A percentile compares a stretch with the other conserved stretches of the same genome.
Conservation (phyloP, 495 filamentous ascomycete genomes). For the Penicillium canariense region DNA sequence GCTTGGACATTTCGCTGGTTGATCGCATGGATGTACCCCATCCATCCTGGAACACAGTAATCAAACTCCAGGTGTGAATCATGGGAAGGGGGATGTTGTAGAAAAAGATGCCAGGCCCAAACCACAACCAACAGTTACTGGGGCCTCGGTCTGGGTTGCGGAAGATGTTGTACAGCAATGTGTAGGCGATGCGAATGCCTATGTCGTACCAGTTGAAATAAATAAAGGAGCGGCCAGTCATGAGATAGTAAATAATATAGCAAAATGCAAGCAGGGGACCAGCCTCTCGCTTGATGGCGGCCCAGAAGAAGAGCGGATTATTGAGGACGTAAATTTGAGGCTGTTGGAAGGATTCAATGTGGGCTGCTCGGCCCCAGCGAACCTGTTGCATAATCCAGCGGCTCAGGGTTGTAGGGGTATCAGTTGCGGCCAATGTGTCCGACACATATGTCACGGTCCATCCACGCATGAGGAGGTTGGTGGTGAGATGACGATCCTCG, state of each 20-base stretch:
- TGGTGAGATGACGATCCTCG: conserved; percentile 36
- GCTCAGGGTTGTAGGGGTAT: conserved; percentile 31
- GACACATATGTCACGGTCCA: conserved; percentile 36
- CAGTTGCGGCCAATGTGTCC: conserved; percentile 32
- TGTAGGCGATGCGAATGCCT: conserved; percentile 24
- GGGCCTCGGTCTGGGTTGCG: conserved; percentile 27
- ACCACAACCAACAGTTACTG: conserved; percentile 22
- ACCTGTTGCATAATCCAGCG: conserved; percentile 37
- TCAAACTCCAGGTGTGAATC: conserved; percentile 33
- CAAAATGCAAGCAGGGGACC: conserved; percentile 26
- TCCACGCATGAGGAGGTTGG: conserved; percentile 31
- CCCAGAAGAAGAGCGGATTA: conserved; percentile 33
- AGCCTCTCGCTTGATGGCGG: conserved; percentile 30
- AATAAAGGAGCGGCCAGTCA: conserved; percentile 26
- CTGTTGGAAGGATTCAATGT: conserved; percentile 37
- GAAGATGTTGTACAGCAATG: conserved; percentile 27
- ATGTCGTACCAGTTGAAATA: conserved; percentile 31
- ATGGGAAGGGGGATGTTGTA: conserved; percentile 33
- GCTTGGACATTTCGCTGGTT: conserved; percentile 16
- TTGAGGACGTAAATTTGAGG: conserved; percentile 31
- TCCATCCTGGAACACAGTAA: conserved; percentile 30
- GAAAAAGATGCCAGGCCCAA: conserved; percentile 26
- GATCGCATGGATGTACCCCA: conserved; percentile 36
- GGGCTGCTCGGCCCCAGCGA: conserved; percentile 33
- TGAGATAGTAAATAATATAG: conserved; percentile 29